phyloP scores from a whole-genome alignment of 495 filamentous ascomycete species.

The Venustampulla echinocandica region DNA sequence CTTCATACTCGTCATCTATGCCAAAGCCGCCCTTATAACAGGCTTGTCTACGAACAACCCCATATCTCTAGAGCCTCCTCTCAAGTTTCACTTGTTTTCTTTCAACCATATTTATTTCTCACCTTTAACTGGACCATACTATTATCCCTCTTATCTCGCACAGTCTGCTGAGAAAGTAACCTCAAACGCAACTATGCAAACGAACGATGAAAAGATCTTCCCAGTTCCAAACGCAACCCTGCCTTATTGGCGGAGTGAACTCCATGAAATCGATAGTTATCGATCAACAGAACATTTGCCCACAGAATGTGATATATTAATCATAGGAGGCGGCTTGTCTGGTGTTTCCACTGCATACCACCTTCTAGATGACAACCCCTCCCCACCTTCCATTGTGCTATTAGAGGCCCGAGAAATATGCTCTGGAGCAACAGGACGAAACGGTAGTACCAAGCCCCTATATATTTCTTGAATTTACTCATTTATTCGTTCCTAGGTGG shows the following conservation, averaged over 20 bases:
- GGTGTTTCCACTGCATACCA: conserved; percentile 25
- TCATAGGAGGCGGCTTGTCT: conserved; percentile 31
- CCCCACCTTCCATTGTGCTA: conserved; percentile 32
- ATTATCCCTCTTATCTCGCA: too few species aligned
- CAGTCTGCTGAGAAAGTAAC: too few species aligned
- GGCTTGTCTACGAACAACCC: too few species aligned
- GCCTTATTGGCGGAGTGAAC: conserved; percentile 32
- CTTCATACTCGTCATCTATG: too few species aligned
- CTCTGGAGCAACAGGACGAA: conserved; percentile 51
- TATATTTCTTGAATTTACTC: not conserved
- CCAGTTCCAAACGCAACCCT: conserved; percentile 27
- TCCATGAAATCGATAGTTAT: conserved; percentile 30
- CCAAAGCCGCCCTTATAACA: too few species aligned
- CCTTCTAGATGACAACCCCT: conserved; percentile 12
- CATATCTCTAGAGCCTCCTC: too few species aligned
- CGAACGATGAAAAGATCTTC: conserved; percentile 39
- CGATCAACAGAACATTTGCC: conserved; percentile 29
- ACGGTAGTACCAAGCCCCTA: conserved; percentile 26
- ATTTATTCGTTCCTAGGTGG: not conserved
- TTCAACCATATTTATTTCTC: too few species aligned
- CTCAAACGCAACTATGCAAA: too few species aligned
- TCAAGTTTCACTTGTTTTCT: too few species aligned
- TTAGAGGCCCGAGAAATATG: conserved; percentile 46
- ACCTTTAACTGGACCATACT: too few species aligned
- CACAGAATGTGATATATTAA: conserved; percentile 26